These are phyloP conservation scores for Periglandula ipomoeae DNA, from an alignment of 2,329 filamentous ascomycete genomes.

Conservation along the genomic window DNA sequence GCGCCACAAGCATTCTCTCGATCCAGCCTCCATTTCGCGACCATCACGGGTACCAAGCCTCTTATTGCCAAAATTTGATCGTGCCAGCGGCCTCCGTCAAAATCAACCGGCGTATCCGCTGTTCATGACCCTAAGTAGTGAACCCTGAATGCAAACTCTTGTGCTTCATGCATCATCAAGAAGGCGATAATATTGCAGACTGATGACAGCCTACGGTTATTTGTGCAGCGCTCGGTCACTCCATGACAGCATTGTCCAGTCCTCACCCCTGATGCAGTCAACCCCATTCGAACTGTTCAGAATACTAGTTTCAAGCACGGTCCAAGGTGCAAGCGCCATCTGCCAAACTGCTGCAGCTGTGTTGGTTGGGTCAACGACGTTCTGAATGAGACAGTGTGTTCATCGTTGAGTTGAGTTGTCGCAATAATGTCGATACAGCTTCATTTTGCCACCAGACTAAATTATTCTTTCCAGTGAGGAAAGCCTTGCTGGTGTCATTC, in stretches of 20 bases:
- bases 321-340: slow-evolving; percentile 50
- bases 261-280: slow-evolving; percentile 38
- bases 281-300: slow-evolving; percentile 38
- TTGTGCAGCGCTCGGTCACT: slow-evolving; percentile 38
- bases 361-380: slow-evolving; percentile 37
- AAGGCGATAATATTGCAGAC: background rate
- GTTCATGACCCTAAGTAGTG: slow-evolving; percentile 48
- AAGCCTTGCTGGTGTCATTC: slow-evolving; percentile 43
- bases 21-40: too few species aligned
- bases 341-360: slow-evolving; percentile 42
- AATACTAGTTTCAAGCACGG: slow-evolving; percentile 33
- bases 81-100: too few species aligned
- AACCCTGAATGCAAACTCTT: background rate
- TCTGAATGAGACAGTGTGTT: slow-evolving; percentile 30
- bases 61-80: too few species aligned
- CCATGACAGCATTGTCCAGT: slow-evolving; percentile 38
- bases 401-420: slow-evolving; percentile 31
- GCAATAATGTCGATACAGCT: slow-evolving; percentile 27
- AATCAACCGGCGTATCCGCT: too few species aligned
- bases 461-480: slow-evolving; percentile 35
- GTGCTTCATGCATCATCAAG: too few species aligned
- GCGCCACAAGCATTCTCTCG: too few species aligned
- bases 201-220: slow-evolving; percentile 43
- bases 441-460: slow-evolving; percentile 32
- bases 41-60: too few species aligned